Percentiles rank a stretch among this genome's conserved stretches.
Conservation (phyloP, 2,329 filamentous ascomycete genomes). For the Calonectria hongkongensis region DNA sequence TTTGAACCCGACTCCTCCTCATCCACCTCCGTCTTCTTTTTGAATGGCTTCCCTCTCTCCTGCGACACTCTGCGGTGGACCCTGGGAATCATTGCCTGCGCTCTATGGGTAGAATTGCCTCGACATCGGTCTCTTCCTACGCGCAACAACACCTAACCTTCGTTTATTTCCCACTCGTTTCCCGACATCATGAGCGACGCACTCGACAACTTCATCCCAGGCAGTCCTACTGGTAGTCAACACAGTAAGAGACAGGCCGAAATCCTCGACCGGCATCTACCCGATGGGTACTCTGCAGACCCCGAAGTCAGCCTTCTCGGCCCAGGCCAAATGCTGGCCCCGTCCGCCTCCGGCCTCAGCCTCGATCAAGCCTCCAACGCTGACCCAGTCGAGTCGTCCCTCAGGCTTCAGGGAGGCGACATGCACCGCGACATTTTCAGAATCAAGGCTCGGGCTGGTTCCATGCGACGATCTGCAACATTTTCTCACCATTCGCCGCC, state of each 20-base stretch:
- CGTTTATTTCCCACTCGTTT: background rate
- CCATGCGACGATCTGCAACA: slow-evolving; percentile 77
- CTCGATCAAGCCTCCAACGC: slow-evolving; percentile 50
- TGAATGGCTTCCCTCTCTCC: slow-evolving; percentile 20
- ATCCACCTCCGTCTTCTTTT: slow-evolving; percentile 2
- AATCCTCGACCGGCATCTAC: slow-evolving; percentile 62
- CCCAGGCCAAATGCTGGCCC: slow-evolving; percentile 40
- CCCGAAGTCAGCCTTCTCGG: slow-evolving; percentile 59
- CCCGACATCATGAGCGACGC: slow-evolving; percentile 54
- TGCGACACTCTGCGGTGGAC: background rate
- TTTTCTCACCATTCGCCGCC: slow-evolving; percentile 74
- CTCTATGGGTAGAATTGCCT: slow-evolving; percentile 6
- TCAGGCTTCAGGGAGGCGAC: slow-evolving; percentile 84
- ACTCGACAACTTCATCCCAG: slow-evolving; percentile 47
- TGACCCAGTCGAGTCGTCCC: slow-evolving; percentile 75
- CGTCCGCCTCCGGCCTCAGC: slow-evolving; percentile 45
- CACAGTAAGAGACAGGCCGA: slow-evolving; percentile 58
- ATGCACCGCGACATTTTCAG: slow-evolving; percentile 87
- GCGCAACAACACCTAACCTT: background rate
- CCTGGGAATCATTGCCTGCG: slow-evolving; percentile 15
- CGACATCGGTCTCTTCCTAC: background rate
- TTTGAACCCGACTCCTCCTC: slow-evolving; percentile 13
- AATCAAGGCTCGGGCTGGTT: slow-evolving; percentile 75
- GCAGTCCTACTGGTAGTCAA: slow-evolving; percentile 53
- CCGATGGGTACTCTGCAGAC: slow-evolving; percentile 63